These are phyloP conservation scores for Rhodotorula sp. DNA, from an alignment of 1,284 basidiomycete genomes.

Conservation along the genomic window DNA sequence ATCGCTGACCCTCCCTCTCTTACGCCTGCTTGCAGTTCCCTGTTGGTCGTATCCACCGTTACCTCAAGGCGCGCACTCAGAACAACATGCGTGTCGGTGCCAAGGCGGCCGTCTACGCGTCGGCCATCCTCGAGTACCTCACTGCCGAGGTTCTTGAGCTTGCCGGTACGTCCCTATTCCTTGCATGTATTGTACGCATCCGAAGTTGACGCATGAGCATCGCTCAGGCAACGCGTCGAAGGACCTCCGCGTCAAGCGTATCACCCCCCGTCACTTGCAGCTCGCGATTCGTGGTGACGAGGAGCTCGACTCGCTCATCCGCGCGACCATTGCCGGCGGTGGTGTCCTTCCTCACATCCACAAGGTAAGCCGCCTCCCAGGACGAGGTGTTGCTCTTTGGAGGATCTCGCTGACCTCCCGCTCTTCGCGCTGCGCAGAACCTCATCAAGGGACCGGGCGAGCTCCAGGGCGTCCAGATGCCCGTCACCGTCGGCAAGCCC, in stretches of 20 bases:
- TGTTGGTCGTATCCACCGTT: slow-evolving; percentile 91
- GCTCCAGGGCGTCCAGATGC: slow-evolving; percentile 18
- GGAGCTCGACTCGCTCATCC: slow-evolving; percentile 67
- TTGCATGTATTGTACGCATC: rapidly evolving
- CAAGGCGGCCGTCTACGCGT: slow-evolving; percentile 89
- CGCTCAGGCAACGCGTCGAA: slow-evolving; percentile 87
- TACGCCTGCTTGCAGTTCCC: slow-evolving; percentile 66
- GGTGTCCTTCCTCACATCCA: slow-evolving; percentile 96
- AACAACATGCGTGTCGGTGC: slow-evolving; percentile 91
- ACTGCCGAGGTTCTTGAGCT: slow-evolving; percentile 88
- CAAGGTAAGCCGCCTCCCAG: slow-evolving; percentile 57
- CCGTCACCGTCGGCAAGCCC: slow-evolving; percentile 5
- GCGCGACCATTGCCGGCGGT: slow-evolving; percentile 67
- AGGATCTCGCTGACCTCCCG: background rate
- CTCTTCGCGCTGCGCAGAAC: slow-evolving; percentile 8
- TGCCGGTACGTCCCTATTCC: slow-evolving; percentile 64
- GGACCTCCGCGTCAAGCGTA: slow-evolving; percentile 92
- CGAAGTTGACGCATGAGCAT: background rate
- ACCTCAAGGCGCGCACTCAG: slow-evolving; percentile 88
- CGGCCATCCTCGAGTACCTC: slow-evolving; percentile 85
- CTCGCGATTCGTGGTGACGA: slow-evolving; percentile 95
- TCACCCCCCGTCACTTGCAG: slow-evolving; percentile 90
- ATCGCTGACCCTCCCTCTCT: background rate
- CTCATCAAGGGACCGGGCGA: slow-evolving; percentile 36
- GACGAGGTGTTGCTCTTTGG: too few species aligned